Evolutionary conservation across 192 early-diverging fungal species (phyloP), one percentile per base, ranked within the genome.

Genomic region (Coemansia sp.): DNA sequence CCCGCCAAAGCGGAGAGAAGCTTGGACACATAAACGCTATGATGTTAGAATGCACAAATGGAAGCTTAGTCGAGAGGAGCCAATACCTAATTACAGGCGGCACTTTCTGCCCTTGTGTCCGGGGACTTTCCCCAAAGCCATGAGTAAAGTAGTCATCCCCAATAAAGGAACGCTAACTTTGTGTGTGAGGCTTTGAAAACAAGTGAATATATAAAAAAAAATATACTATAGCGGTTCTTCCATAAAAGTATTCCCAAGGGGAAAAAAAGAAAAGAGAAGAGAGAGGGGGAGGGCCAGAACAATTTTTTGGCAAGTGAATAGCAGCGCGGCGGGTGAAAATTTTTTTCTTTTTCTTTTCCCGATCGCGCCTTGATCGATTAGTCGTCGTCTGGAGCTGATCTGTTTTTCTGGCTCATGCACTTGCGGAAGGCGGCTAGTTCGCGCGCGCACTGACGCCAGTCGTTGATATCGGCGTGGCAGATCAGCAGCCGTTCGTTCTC

Each of bases 401-500:
- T 35, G 53, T 19, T 49, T 62, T 61, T 14, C 0, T 38, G 46
- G 17, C 83, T 82, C 85, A 87, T 95, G 65, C 96, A 98, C 14
- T 87, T 77, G 35, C 85, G 82, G 77, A 98, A 98, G 27, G 76
- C 85, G n/a, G 71, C 32, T 87, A 98, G 89, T 67, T 93, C 92
- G 31, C 78, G 82, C 42, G 83, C 68, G 70, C 96, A 98, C 41
- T 85, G 74, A 40, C 96, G 87, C 93, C 94, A 98, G 79, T 98
- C 96, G 60, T 90, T 87, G 15, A 86, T 93, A 49, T 94, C 92
- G 20, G 86, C 87, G 73, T 93, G 89, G 74, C 96, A 98, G 64
- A 93, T 75, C 57, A 92, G 91, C 40, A 98, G 82, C 2, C 67
- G 78, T 58, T 94, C 91, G 78, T 96, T 94, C 70, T 98, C 88